Evolutionary conservation across 768 basidiomycete genomes (phyloP).

Genomic region (Mycena epipterygia): DNA sequence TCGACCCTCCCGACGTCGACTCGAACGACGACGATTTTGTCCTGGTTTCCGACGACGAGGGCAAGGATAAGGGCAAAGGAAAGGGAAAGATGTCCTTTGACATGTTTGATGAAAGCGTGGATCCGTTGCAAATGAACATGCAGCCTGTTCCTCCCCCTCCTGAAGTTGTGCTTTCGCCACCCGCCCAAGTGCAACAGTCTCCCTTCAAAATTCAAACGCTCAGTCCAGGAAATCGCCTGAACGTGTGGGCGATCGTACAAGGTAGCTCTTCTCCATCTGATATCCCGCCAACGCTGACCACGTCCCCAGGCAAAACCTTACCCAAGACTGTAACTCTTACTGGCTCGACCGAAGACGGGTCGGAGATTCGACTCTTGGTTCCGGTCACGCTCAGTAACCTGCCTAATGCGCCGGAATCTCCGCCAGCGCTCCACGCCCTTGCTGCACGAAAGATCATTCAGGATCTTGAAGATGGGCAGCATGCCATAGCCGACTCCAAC

Average conservation of each 20-base stretch:
- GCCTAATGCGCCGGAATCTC: conserved; percentile 17
- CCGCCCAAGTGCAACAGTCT: conserved; percentile 30
- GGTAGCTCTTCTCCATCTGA: conserved; percentile 2
- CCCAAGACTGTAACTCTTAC: conserved; percentile 28
- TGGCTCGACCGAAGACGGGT: conserved; percentile 20
- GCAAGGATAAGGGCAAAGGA: not conserved
- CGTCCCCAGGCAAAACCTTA: conserved; percentile 17
- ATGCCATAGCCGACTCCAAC: not conserved
- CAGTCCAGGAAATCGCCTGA: conserved; percentile 27
- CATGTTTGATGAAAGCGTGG: conserved; percentile 25
- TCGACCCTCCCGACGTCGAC: not conserved
- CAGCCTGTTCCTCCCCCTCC: conserved; percentile 22
- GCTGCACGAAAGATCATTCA: conserved; percentile 35
- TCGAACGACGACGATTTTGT: conserved; percentile 24
- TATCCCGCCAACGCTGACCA: not conserved
- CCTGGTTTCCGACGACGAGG: conserved; percentile 10
- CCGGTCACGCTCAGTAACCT: conserved; percentile 34
- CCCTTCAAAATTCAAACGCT: conserved; percentile 31
- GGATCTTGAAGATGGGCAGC: conserved; percentile 35
- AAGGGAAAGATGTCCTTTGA: conserved; percentile 14
- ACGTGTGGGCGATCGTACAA: conserved; percentile 33
- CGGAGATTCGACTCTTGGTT: conserved; percentile 28
- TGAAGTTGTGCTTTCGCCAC: conserved; percentile 14
- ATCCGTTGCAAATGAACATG: conserved; percentile 2
- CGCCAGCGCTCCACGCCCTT: conserved; percentile 31